A percentile compares a stretch with the other conserved stretches of the same genome.
phyloP scores from a whole-genome alignment of 257 asterid genomes.

The Nicotiana benthamiana region DNA sequence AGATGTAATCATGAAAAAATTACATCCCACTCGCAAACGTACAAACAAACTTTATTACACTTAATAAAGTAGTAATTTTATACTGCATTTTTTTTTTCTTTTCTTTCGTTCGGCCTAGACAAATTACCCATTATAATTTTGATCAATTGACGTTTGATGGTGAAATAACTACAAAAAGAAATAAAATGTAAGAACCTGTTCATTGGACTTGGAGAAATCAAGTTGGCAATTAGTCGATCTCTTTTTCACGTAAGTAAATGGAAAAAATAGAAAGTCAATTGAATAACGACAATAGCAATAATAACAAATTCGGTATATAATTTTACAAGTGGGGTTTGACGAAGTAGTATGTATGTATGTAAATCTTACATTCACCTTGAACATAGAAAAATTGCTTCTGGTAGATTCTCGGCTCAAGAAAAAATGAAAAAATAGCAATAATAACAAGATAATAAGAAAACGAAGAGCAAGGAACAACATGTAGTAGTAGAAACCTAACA shows the following conservation, averaged over 20 bases:
- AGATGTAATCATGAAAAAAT: slow-evolving; percentile 21
- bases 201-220: neutral
- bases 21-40: slow-evolving; percentile 21
- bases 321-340: too few species aligned
- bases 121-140: neutral
- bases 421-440: too few species aligned
- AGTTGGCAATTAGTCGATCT: neutral
- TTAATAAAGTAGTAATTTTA: neutral
- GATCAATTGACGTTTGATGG: neutral
- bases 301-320: too few species aligned
- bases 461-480: too few species aligned
- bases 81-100: neutral
- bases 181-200: neutral
- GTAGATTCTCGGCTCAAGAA: too few species aligned
- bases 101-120: neutral
- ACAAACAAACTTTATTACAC: neutral
- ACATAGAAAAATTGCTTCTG: too few species aligned
- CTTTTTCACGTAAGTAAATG: neutral
- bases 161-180: neutral
- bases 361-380: too few species aligned
- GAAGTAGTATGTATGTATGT: too few species aligned
- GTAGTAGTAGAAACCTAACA: too few species aligned
- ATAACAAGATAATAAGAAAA: too few species aligned
- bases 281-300: too few species aligned
- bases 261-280: neutral